Base-by-base conservation (phyloP, 345 rosid species). In the Salix caprea region DNA sequence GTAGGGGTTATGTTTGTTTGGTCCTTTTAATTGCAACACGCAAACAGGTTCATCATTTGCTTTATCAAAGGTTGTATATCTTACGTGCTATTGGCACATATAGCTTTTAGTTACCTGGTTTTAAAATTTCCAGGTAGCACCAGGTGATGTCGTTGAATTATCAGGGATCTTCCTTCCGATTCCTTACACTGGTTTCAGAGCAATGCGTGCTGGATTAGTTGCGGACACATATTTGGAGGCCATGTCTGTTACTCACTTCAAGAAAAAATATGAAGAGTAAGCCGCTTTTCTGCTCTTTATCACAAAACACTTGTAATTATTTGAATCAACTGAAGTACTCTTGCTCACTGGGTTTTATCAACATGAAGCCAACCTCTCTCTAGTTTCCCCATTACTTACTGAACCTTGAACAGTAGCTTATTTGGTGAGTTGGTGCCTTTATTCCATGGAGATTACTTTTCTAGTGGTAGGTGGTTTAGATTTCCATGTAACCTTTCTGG, bases 191-290 rank as follows among this genome's bases (percentile, higher is more conserved):
- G 97, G 99, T 70, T 96, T 93, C 78, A 92, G 91, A 88, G 98
- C 97, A 80, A 81, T 96, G 82, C 95, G 94, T 79, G 99, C 99
- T 84, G 99, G 99, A 67, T 89, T 96, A 84, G 97, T 96, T 81
- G 98, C 99, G 28, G 98, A 94, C 81, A 94, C 98, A 18, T 96
- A 88, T 76, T 85, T 96, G 84, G 98, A 96, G 85, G 94, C 91
- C 74, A 94, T 92, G 91, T 87, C 97, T 70, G 93, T 93, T 67
- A 86, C 86, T 74, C 97, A 96, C 80, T 94, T 91, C 88, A 93
- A 94, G 95, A 96, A 90, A 81, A 93, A 87, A 94, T 96, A 96
- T 64, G 99, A 96, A 76, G 95, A 96, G 99, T 96, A 88, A 91
- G 94, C 77, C 70, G 69, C 79, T 71, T 64, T 48, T 50, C 52